Evolutionary conservation across 768 basidiomycete species (phyloP), one percentile per base, ranked within the genome.

Genomic region (Amanita jacksonii): DNA sequence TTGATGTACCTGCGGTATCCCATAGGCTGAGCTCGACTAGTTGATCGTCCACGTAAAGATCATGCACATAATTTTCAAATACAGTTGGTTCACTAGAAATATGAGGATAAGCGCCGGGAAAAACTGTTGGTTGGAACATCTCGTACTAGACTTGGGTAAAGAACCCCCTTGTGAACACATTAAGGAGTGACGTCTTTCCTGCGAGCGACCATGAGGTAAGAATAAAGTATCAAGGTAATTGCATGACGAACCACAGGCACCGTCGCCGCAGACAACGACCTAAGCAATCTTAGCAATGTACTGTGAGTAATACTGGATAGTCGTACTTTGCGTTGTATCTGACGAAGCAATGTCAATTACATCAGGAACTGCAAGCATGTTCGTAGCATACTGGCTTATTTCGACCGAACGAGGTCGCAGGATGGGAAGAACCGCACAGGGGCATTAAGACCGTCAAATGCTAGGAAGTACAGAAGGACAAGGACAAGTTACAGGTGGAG

Each of bases 51-150:
- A 94, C 78, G 52, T 73, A 72, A 43, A 93, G 68, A 51, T 92
- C 87, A 59, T 93, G 87, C 8, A 94, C 91, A 55, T 94, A 92
- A 66, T 97, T 98, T 63, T 98, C 94, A 53, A 98, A 98, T 3
- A 98, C 93, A 19, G 89, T 92, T 5, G 85, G 89, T 66, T 92
- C 86, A 53, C 88, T 90, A 56, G 30, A 38, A 4, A 35, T 27
- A 36, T 18, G 16, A 6, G 16, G 20, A 19, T 32, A 16, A 32
- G 9, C 45, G 34, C 34, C 12, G 30, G 8, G 23, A 24, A n/a
- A 22, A 16, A 13, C 8, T 25, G 22, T 6, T 9, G 10, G 8
- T 2, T 5, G 3, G 19, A 37, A 49, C 35, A 10, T 68, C n/a
- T n/a, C 84, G 61, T 61, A 89, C 87, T 94, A 92, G 56, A 90